Evolutionary conservation across 73 alveolate genomes (phyloP).

Genomic region (Paramecium pentaurelia): DNA sequence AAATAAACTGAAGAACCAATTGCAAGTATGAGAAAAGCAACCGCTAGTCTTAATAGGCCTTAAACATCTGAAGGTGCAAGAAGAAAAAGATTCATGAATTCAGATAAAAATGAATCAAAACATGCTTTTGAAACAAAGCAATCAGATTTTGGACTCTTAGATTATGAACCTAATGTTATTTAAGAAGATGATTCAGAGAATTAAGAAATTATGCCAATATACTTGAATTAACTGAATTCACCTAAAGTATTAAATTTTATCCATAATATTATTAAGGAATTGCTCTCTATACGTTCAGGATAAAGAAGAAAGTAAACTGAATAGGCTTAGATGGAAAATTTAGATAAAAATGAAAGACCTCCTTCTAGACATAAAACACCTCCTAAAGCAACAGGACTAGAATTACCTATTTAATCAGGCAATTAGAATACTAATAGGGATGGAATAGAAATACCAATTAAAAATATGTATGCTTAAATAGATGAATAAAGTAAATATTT

Average conservation of each 20-base stretch:
- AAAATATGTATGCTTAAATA: conserved; percentile 51
- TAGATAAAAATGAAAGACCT: conserved; percentile 27
- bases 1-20: conserved; percentile 3
- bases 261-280: background rate
- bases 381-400: conserved; percentile 60
- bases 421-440: background rate
- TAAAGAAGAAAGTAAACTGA: conserved; percentile 29
- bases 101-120: background rate
- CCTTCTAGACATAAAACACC: conserved; percentile 68
- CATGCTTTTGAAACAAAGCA: background rate
- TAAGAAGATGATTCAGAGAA: conserved; percentile 11
- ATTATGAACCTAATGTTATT: background rate
- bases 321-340: background rate
- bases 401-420: conserved; percentile 18
- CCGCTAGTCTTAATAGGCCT: conserved; percentile 7
- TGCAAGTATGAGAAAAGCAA: conserved; percentile 12
- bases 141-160: background rate
- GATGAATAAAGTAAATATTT: background rate
- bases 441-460: background rate
- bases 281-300: conserved; percentile 1
- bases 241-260: background rate
- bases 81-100: conserved; percentile 19
- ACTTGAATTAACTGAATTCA: background rate
- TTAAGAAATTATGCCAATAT: background rate
- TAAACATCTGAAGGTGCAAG: conserved; percentile 44